Base-by-base conservation (phyloP, 441 rosid species). In the Viola pubescens region DNA sequence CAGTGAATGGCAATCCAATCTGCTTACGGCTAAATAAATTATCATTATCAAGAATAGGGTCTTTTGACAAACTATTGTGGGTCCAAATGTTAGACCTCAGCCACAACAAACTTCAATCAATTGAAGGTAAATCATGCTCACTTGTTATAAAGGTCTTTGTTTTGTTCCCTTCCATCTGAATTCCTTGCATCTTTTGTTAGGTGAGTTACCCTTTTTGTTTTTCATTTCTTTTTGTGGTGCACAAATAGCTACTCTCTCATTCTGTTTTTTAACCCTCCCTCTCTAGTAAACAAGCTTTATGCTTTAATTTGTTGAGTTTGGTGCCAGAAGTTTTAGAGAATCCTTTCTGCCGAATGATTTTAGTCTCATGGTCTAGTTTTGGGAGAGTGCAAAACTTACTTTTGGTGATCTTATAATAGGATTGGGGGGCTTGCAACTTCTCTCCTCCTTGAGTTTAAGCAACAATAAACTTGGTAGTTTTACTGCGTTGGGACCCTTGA, bases 11-110 rank as follows among this genome's bases (percentile, higher is more conserved):
- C 56, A 73, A 60, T 45, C 70, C 75, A 56, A 59, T 84, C 34
- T 85, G 83, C 65, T 68, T 91, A 11, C 77, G 87, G 62, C 75
- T 89, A 63, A 81, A 80, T 77, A 82, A 85, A 37, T 68, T 89
- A 66, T 83, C 87, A 38, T 59, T 89, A 54, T 83, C 98, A 52
- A 79, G 72, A 51, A 46, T 84, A 62, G 87, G 89, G 51, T 77
- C 81, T 56, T 68, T 84, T 61, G 86, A 81, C 63, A 85, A 76
- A 54, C 76, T 91, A 41, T 65, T 92, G 67, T 87, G 94, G 94
- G 94, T 92, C 62, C 95, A 84, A 74, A 82, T 86, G 81, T 79
- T 89, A 69, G 95, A 92, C 75, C 87, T 92, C 59, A 81, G 97
- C 77, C 78, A 80, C 70, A 89, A 89, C 51, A 89, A 92, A 63